Evolutionary conservation across 2,329 filamentous ascomycete genomes (phyloP).

Genomic region (Colletotrichum destructivum): DNA sequence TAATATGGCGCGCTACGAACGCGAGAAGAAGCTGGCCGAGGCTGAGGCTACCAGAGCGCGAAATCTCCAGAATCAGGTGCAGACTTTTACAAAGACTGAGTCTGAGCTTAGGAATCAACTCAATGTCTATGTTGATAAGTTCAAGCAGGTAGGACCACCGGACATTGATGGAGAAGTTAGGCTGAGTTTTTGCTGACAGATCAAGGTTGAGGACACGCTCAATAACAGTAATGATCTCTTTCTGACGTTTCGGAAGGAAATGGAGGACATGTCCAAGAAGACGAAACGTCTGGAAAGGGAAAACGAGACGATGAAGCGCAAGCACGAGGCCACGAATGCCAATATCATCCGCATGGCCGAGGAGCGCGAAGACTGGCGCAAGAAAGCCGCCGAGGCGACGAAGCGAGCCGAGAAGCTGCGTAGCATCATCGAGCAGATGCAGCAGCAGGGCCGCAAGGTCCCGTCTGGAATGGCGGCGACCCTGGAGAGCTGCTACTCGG

Average conservation of each 20-base stretch:
- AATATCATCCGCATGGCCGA: slow-evolving; percentile 99
- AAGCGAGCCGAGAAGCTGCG: slow-evolving; percentile 94
- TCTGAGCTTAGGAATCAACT: slow-evolving; percentile 93
- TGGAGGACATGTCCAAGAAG: slow-evolving; percentile 99
- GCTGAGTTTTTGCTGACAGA: slow-evolving; percentile 46
- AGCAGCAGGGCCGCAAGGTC: slow-evolving; percentile 89
- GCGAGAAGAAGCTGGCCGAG: slow-evolving; percentile 91
- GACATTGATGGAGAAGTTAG: slow-evolving; percentile 4
- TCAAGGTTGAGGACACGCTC: slow-evolving; percentile 94
- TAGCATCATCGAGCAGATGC: slow-evolving; percentile 96
- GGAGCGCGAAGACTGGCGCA: slow-evolving; percentile 87
- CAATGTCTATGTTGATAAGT: slow-evolving; percentile 99
- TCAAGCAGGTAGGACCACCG: slow-evolving; percentile 86
- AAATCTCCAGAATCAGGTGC: slow-evolving; percentile 90
- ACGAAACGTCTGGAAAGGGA: slow-evolving; percentile 97
- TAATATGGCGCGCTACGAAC: slow-evolving; percentile 89
- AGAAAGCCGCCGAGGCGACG: slow-evolving; percentile 63
- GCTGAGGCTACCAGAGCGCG: slow-evolving; percentile 84
- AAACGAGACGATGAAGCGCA: slow-evolving; percentile 90
- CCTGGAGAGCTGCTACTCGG: slow-evolving; percentile 73
- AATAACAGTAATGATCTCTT: slow-evolving; percentile 99
- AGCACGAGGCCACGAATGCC: slow-evolving; percentile 92
- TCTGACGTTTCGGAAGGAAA: slow-evolving; percentile 96
- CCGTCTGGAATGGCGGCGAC: slow-evolving; percentile 75
- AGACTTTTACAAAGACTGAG: slow-evolving; percentile 96